Evolutionary conservation across 148 eudicot genomes (phyloP).

Genomic region (Euryodendron excelsum): DNA sequence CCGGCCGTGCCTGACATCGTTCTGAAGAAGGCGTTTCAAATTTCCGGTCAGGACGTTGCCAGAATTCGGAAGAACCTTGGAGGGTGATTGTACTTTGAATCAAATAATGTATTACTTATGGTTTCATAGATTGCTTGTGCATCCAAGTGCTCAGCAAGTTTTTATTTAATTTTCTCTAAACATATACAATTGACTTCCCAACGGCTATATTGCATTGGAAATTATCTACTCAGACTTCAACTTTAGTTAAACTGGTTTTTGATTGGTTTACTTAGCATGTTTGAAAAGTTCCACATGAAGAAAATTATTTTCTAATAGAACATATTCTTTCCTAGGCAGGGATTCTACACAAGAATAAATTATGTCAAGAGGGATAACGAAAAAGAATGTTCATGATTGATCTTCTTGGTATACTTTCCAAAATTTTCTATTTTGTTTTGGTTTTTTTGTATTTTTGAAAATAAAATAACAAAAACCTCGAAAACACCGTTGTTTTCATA

Average conservation of each 20-base stretch:
- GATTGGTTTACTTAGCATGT: no score
- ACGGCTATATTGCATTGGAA: neutral
- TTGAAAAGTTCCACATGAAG: no score
- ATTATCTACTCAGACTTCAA: neutral
- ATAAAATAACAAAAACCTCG: no score
- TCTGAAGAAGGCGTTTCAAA: conserved; percentile 51
- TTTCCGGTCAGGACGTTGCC: conserved; percentile 56
- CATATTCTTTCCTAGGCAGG: neutral
- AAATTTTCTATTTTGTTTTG: no score
- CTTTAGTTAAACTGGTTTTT: neutral
- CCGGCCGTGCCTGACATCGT: conserved; percentile 62
- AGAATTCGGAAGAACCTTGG: conserved; percentile 59
- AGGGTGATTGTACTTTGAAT: conserved; percentile 30
- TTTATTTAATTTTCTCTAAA: neutral
- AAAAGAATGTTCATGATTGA: no score
- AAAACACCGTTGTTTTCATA: no score
- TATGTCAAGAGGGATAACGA: no score
- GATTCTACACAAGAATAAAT: neutral
- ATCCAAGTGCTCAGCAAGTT: neutral
- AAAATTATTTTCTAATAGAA: no score
- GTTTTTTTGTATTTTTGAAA: no score
- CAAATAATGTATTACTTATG: neutral
- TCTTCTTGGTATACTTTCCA: no score
- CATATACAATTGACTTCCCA: conserved; percentile 5
- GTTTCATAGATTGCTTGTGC: neutral